Conservation (phyloP, 305 asterid genomes). For the Rubia peregrina region DNA sequence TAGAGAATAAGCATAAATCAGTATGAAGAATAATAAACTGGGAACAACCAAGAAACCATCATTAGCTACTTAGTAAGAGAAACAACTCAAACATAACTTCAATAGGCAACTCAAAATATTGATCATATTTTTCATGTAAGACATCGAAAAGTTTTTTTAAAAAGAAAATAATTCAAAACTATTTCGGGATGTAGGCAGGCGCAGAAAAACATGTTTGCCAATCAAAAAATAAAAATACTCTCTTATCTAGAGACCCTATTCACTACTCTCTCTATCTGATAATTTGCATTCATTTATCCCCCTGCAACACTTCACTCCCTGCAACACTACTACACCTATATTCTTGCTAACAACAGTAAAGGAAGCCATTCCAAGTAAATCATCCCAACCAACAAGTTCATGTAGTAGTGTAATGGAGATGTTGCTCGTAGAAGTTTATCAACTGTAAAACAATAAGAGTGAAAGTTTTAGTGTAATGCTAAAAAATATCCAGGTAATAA, state of each 20-base stretch:
- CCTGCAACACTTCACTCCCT: conserved; percentile 24
- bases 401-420: conserved; percentile 48
- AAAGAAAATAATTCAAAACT: no score
- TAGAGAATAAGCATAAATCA: no score
- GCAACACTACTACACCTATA: conserved; percentile 31
- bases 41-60: background rate
- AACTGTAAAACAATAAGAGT: conserved; percentile 42
- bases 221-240: background rate
- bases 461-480: conserved; percentile 1
- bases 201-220: no score
- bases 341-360: conserved; percentile 15
- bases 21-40: no score
- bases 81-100: no score
- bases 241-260: conserved; percentile 20
- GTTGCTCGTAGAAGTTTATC: conserved; percentile 70
- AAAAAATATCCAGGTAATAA: background rate
- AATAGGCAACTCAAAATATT: no score
- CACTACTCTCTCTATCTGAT: conserved; percentile 11
- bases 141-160: no score
- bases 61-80: no score
- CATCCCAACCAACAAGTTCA: conserved; percentile 11
- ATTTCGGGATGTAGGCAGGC: no score
- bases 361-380: conserved; percentile 8
- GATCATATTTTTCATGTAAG: no score
- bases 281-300: conserved; percentile 24